Percentiles rank a stretch among this genome's conserved stretches.
Conservation (phyloP, 2,329 filamentous ascomycete genomes). For the Zasmidium citrigriseum region DNA sequence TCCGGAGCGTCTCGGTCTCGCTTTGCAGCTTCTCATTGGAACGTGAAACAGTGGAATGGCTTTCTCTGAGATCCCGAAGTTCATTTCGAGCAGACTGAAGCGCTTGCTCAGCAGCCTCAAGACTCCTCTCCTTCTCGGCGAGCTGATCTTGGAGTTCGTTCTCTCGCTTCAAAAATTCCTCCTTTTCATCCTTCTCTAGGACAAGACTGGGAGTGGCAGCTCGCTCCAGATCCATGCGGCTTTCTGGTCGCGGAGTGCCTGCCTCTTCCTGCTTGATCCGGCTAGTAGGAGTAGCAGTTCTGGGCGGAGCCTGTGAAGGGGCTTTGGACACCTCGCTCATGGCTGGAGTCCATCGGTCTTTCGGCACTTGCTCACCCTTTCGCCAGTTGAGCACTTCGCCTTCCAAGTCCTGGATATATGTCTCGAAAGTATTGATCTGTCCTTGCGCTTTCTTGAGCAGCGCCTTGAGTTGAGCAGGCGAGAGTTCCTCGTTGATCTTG, state of each 20-base stretch:
- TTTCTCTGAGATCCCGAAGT: slow-evolving; percentile 79
- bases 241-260: slow-evolving; percentile 59
- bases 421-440: slow-evolving; percentile 85
- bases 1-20: slow-evolving; percentile 89
- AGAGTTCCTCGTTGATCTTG: slow-evolving; percentile 98
- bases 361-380: slow-evolving; percentile 81
- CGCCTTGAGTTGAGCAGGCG: slow-evolving; percentile 89
- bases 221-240: slow-evolving; percentile 70
- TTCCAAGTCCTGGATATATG: slow-evolving; percentile 80
- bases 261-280: slow-evolving; percentile 51
- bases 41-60: slow-evolving; percentile 77
- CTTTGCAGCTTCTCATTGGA: slow-evolving; percentile 85
- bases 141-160: slow-evolving; percentile 98
- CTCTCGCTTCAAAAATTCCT: slow-evolving; percentile 91
- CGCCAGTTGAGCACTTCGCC: slow-evolving; percentile 86
- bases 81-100: slow-evolving; percentile 85
- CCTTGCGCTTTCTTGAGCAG: slow-evolving; percentile 89
- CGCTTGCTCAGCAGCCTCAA: slow-evolving; percentile 76
- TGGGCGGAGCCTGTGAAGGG: slow-evolving; percentile 47
- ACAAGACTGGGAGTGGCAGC: slow-evolving; percentile 84
- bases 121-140: slow-evolving; percentile 83
- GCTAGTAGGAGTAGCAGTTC: slow-evolving; percentile 63
- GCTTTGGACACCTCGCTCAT: slow-evolving; percentile 49
- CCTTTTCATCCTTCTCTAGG: slow-evolving; percentile 92
- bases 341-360: slow-evolving; percentile 80